Conservation (phyloP, 306 rosid species). For the Hippophae rhamnoides region DNA sequence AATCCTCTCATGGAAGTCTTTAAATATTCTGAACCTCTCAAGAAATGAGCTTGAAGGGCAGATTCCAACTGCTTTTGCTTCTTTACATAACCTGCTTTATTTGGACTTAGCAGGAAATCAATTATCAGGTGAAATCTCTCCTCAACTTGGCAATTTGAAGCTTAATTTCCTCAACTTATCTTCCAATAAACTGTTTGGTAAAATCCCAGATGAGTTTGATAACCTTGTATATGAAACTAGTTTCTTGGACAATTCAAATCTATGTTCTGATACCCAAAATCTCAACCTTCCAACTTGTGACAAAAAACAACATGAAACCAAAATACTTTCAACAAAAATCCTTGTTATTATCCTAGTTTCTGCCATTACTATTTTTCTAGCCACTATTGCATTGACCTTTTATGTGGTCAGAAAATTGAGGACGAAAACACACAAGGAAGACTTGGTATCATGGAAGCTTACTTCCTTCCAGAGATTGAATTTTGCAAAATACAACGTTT, state of each 20-base stretch:
- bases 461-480: constrained; percentile 69
- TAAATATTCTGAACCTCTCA: constrained; percentile 48
- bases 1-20: constrained; percentile 52
- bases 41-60: constrained; percentile 56
- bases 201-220: constrained; percentile 49
- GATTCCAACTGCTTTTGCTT: constrained; percentile 42
- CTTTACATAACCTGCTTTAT: constrained; percentile 43
- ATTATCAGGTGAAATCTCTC: constrained; percentile 65
- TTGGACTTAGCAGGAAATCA: constrained; percentile 66
- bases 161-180: constrained; percentile 68
- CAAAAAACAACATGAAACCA: constrained; percentile 16
- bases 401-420: constrained; percentile 18
- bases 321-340: constrained; percentile 30
- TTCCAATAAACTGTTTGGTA: constrained; percentile 60
- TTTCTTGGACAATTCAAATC: constrained; percentile 56
- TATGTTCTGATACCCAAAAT: constrained; percentile 35
- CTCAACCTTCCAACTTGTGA: constrained; percentile 39
- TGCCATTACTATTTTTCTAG: constrained; percentile 16
- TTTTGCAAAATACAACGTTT: constrained; percentile 41
- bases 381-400: constrained; percentile 19
- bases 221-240: constrained; percentile 52
- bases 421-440: constrained; percentile 24
- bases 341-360: constrained; percentile 34
- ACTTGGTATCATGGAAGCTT: constrained; percentile 58
- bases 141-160: constrained; percentile 37